These are phyloP conservation scores for Iberis pinnata DNA, from an alignment of 345 rosid genomes.

Conservation along the genomic window DNA sequence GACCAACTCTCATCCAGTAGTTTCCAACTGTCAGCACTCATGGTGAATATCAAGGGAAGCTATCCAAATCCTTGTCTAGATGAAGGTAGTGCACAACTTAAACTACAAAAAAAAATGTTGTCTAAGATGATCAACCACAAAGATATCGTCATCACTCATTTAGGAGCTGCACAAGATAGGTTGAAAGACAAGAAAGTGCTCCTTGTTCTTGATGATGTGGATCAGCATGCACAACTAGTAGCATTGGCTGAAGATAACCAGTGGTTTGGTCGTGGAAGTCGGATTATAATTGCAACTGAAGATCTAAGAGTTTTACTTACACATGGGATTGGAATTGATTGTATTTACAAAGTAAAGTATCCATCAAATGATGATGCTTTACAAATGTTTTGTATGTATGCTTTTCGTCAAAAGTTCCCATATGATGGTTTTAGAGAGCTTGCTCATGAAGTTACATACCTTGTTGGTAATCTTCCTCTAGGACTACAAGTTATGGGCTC, in stretches of 20 bases:
- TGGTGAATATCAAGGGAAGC: not conserved
- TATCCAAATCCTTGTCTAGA: not conserved
- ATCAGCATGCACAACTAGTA: not conserved
- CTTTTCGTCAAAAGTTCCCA: not conserved
- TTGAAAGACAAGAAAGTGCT: not conserved
- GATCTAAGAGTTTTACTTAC: conserved; percentile 3
- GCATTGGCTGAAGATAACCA: not conserved
- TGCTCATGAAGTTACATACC: not conserved
- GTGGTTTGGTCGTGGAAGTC: not conserved
- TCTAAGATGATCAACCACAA: conserved; percentile 21
- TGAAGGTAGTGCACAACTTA: conserved; percentile 7
- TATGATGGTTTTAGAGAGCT: not conserved
- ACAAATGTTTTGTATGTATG: not conserved
- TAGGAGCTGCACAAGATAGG: not conserved
- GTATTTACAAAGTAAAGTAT: too few relatives aligned
- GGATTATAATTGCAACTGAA: conserved; percentile 4
- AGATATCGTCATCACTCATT: not conserved
- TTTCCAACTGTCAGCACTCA: not conserved
- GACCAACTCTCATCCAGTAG: not conserved
- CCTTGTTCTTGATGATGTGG: too few relatives aligned
- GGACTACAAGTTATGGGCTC: conserved; percentile 29
- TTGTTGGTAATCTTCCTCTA: conserved; percentile 24
- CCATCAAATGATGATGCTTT: too few relatives aligned
- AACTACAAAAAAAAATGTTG: conserved; percentile 32
- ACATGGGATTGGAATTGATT: too few relatives aligned